Evolutionary conservation across 306 rosid species (phyloP).

Genomic region (Quercus robur): DNA sequence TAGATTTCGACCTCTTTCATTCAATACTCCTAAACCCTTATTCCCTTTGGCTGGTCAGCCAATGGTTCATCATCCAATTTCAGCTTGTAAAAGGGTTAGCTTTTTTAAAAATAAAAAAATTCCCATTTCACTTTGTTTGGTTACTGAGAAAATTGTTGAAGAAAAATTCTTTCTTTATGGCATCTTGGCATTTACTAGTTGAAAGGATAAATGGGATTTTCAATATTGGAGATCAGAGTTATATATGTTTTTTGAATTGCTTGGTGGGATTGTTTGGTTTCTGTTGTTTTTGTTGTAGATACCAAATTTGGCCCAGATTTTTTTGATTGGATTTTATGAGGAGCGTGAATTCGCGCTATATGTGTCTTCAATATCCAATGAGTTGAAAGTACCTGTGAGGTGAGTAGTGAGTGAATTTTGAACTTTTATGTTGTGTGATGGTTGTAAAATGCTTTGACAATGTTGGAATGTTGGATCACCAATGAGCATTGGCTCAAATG

Average conservation of each 20-base stretch:
- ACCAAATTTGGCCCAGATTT: conserved; percentile 82
- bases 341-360: conserved; percentile 93
- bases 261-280: conserved; percentile 2
- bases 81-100: conserved; percentile 87
- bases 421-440: neutral
- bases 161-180: neutral
- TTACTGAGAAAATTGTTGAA: neutral
- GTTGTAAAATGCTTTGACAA: neutral
- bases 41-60: conserved; percentile 97
- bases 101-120: conserved; percentile 6
- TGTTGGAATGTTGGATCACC: neutral
- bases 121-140: neutral
- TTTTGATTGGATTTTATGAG: conserved; percentile 86
- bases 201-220: neutral
- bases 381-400: conserved; percentile 93
- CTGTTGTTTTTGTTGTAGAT: conserved; percentile 44
- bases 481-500: too few relatives aligned
- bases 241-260: neutral
- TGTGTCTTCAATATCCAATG: conserved; percentile 89
- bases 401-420: conserved; percentile 22
- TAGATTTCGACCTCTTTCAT: conserved; percentile 97
- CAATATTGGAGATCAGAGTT: neutral
- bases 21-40: conserved; percentile 94
- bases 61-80: conserved; percentile 93
- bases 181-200: neutral